Percentiles rank a stretch among this genome's conserved stretches.
Conservation (phyloP, 108 stramenopile species). For the Pseudonitzschia delicatissima region DNA sequence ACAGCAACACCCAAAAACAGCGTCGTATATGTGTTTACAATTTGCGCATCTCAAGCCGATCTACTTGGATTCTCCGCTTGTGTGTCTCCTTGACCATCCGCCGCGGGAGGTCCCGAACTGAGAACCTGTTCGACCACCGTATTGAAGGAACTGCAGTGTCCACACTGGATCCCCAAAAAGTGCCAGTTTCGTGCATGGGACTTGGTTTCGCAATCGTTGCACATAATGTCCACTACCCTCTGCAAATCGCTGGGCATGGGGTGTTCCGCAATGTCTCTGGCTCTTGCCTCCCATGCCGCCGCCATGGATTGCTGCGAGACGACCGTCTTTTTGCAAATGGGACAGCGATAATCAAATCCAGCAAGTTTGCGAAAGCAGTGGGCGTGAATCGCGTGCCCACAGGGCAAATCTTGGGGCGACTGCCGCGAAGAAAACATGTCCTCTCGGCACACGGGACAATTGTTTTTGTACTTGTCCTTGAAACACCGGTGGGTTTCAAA, state of each 20-base stretch:
- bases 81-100: background rate
- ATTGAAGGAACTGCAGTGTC: constrained; percentile 71
- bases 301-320: constrained; percentile 69
- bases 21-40: too few relatives aligned
- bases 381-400: constrained; percentile 87
- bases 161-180: constrained; percentile 84
- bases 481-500: constrained; percentile 80
- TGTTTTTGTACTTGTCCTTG: constrained; percentile 86
- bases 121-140: constrained; percentile 77
- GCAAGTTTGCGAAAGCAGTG: constrained; percentile 87
- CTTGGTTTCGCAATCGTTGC: constrained; percentile 83
- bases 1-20: too few relatives aligned
- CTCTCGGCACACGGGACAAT: constrained; percentile 86
- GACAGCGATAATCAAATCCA: constrained; percentile 85
- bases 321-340: constrained; percentile 87
- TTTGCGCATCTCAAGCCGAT: background rate
- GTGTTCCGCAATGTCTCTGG: constrained; percentile 80
- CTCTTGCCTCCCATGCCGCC: constrained; percentile 79
- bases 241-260: constrained; percentile 86
- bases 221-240: constrained; percentile 76
- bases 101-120: constrained; percentile 30
- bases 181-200: constrained; percentile 67
- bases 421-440: constrained; percentile 81
- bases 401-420: constrained; percentile 82
- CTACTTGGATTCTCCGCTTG: constrained; percentile 8